Evolutionary conservation across 2,329 filamentous ascomycete species (phyloP).

Genomic region (Xylaria sp.): DNA sequence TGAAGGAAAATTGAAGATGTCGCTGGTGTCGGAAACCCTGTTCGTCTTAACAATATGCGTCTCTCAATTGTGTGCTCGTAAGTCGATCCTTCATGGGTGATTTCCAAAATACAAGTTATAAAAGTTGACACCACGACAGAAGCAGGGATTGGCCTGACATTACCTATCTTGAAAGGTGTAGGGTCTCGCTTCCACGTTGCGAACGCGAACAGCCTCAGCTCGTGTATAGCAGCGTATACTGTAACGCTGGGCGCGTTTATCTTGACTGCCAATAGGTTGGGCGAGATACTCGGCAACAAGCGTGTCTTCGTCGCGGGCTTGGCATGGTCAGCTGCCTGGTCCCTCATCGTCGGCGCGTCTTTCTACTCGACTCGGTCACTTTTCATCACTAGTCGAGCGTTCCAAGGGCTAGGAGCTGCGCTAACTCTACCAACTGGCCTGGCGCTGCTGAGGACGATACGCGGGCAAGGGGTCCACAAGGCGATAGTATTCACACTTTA

Average conservation of each 20-base stretch:
- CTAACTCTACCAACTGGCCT: constrained; percentile 72
- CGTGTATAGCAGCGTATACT: constrained; percentile 68
- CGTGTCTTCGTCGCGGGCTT: constrained; percentile 64
- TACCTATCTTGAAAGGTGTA: constrained; percentile 62
- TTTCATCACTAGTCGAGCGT: constrained; percentile 63
- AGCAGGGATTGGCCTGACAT: constrained; percentile 57
- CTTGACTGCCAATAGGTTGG: constrained; percentile 65
- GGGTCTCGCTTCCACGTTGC: constrained; percentile 58
- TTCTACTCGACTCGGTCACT: constrained; percentile 49
- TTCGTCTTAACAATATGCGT: constrained; percentile 59
- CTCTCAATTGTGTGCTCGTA: constrained; percentile 57
- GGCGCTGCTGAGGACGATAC: constrained; percentile 69
- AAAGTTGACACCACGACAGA: constrained; percentile 45
- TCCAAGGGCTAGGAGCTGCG: constrained; percentile 72
- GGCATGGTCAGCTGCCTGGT: constrained; percentile 65
- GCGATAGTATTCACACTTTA: constrained; percentile 68
- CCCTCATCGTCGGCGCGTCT: constrained; percentile 60
- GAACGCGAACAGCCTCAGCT: constrained; percentile 59
- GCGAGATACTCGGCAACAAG: constrained; percentile 68
- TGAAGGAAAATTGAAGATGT: constrained; percentile 33
- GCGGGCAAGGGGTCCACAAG: constrained; percentile 67
- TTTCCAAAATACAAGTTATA: not conserved
- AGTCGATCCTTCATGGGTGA: constrained; percentile 33
- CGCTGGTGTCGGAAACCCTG: constrained; percentile 47
- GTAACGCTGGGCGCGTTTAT: constrained; percentile 68